Base-by-base conservation (phyloP, 1,139 yeast species). In the Diutina catenulata region DNA sequence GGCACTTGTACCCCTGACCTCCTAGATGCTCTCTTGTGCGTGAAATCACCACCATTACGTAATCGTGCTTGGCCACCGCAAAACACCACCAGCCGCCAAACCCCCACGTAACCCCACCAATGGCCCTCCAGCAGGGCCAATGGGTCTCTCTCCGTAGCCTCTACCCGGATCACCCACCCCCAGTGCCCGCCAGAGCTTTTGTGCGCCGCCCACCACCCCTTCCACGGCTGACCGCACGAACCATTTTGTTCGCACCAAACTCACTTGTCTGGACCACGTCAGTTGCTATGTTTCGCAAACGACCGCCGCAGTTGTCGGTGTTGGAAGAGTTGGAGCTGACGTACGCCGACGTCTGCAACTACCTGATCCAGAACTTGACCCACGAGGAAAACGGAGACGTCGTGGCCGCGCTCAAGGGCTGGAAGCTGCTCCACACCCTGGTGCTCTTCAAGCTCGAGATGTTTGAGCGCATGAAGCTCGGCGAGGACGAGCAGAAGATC, bases 401-500 rank as follows among this genome's bases (percentile, higher is more conserved):
- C 38, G 72, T 66, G 40, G 74, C 68, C 16, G 82, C 88, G 1
- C 56, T 77, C 22, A 72, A 70, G 46, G 87, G 87, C 3, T 80
- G 88, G 88, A 78, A 76, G 48, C 64, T 76, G 7, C 56, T 80
- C 15, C 83, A 77, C 45, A 75, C 82, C 2, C 68, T 72, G 38
- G 62, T 77, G 9, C 60, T 75, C 39, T 74, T 62, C 51, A 74
- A 73, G 47, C 56, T 78, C 33, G 81, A 77, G 28, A 47, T 60
- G 11, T 65, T 79, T 40, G 80, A 76, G 38, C 69, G 68, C 42
- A 55, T 57, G 10, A 47, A 46, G 28, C 45, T 65, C 39, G 45
- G 58, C 9, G 52, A 56, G 5, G 76, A 73, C 37, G 79, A 73
- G 43, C 44, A 55, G 16, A 51, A 52, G 22, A 50, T 73, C 4